Conservation (phyloP, 345 rosid genomes). For the Linum lewisii region DNA sequence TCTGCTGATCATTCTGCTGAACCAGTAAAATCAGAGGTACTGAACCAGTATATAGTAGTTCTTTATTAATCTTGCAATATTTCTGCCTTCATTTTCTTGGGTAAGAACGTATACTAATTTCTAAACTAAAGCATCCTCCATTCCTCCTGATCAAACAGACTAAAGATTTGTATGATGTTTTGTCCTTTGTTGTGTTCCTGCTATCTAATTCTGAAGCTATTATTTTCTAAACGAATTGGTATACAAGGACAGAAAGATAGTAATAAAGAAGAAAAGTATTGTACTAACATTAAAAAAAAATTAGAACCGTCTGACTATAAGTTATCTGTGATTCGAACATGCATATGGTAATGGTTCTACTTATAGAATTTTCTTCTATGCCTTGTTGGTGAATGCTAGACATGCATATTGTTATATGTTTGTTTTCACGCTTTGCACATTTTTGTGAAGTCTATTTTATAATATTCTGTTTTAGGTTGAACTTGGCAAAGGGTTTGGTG, state of each 20-base stretch:
- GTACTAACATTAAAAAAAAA: too few species aligned
- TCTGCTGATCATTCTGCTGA: slow-evolving; percentile 11
- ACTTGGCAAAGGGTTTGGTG: slow-evolving; percentile 21
- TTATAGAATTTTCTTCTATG: not conserved
- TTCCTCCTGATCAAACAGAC: not conserved
- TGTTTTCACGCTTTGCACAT: not conserved
- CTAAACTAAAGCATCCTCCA: not conserved
- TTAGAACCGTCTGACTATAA: not conserved
- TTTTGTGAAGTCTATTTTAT: not conserved
- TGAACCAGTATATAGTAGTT: not conserved
- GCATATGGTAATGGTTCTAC: not conserved
- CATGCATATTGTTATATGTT: not conserved
- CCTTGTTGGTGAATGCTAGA: not conserved
- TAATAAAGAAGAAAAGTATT: not conserved
- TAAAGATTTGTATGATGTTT: not conserved
- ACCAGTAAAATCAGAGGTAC: slow-evolving; percentile 35
- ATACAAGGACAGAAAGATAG: not conserved
- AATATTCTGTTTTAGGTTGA: slow-evolving; percentile 27
- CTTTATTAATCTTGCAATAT: not conserved
- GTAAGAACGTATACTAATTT: not conserved
- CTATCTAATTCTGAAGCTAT: not conserved
- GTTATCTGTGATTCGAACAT: not conserved
- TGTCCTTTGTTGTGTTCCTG: not conserved
- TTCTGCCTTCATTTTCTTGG: not conserved
- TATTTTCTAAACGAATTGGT: not conserved